A percentile compares a stretch with the other conserved stretches of the same genome.
phyloP scores from a whole-genome alignment of 2,329 filamentous ascomycete species.

The Pezicula neosporulosa region DNA sequence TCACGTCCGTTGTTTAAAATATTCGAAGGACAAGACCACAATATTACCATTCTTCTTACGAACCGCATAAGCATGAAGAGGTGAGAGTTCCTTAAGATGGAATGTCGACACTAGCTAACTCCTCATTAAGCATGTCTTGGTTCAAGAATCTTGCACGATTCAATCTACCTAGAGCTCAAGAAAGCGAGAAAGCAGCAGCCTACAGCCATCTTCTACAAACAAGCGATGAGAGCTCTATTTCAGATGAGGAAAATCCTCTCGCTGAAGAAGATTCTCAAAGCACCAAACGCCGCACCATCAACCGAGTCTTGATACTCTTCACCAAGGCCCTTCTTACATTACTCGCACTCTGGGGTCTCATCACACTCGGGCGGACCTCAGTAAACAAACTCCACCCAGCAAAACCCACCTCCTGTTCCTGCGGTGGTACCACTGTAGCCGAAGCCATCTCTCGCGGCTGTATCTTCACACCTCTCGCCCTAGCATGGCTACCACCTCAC shows the following conservation, averaged over 20 bases:
- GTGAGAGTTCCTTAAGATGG: neutral
- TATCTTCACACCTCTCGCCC: constrained; percentile 30
- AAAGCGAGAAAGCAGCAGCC: neutral
- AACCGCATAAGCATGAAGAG: neutral
- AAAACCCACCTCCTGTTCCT: constrained; percentile 5
- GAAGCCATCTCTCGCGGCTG: constrained; percentile 27
- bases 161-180: neutral
- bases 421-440: constrained; percentile 23
- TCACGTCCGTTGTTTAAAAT: too few species aligned
- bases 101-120: too few species aligned
- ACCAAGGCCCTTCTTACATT: neutral
- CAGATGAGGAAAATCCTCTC: too few species aligned
- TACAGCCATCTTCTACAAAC: constrained; percentile 4
- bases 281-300: neutral
- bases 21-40: too few species aligned
- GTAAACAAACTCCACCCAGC: neutral
- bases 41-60: too few species aligned
- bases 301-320: neutral
- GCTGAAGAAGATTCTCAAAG: neutral
- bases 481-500: constrained; percentile 31
- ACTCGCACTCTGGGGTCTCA: constrained; percentile 2
- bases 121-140: constrained; percentile 1
- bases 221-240: constrained; percentile 1
- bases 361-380: neutral
- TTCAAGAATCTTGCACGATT: neutral